Percentiles rank a stretch among this genome's conserved stretches.
Conservation (phyloP, 495 filamentous ascomycete species). For the Cenococcum geophilum region DNA sequence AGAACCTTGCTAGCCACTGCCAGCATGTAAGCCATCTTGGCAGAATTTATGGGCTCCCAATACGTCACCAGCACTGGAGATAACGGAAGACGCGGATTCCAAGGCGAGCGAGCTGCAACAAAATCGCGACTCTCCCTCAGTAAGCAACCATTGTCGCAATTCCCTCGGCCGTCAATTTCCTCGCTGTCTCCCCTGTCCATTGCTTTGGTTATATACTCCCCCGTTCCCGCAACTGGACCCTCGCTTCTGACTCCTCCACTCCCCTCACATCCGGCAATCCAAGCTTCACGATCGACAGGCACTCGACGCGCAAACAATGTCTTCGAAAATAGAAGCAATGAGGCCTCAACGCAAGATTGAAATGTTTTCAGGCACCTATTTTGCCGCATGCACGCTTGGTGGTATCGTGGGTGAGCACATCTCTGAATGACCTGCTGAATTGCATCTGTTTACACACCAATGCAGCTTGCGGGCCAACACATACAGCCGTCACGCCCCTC, state of each 20-base stretch:
- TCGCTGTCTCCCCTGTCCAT: not conserved
- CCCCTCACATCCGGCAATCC: not conserved
- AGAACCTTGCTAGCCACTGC: not conserved
- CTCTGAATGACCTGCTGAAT: not conserved
- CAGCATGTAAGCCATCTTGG: not conserved
- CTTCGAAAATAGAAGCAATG: constrained; percentile 18
- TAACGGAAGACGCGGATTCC: constrained; percentile 1
- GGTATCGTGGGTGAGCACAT: constrained; percentile 54
- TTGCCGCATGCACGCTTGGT: constrained; percentile 57
- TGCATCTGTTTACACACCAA: constrained; percentile 9
- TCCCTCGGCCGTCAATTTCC: not conserved
- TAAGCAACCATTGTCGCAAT: too few relatives aligned
- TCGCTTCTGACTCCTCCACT: not conserved
- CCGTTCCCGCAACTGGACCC: not conserved
- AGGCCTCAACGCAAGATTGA: constrained; percentile 46
- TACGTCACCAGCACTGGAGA: not conserved
- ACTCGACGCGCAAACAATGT: constrained; percentile 5
- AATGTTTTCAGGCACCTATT: constrained; percentile 62
- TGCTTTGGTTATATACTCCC: not conserved
- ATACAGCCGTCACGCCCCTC: constrained; percentile 55
- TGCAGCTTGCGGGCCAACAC: constrained; percentile 57
- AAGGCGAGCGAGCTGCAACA: not conserved
- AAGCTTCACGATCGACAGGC: not conserved
- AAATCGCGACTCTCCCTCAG: not conserved
- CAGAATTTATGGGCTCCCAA: not conserved